A percentile compares a stretch with the other conserved stretches of the same genome.
Conservation (phyloP, 306 rosid genomes). For the Quercus cerris region DNA sequence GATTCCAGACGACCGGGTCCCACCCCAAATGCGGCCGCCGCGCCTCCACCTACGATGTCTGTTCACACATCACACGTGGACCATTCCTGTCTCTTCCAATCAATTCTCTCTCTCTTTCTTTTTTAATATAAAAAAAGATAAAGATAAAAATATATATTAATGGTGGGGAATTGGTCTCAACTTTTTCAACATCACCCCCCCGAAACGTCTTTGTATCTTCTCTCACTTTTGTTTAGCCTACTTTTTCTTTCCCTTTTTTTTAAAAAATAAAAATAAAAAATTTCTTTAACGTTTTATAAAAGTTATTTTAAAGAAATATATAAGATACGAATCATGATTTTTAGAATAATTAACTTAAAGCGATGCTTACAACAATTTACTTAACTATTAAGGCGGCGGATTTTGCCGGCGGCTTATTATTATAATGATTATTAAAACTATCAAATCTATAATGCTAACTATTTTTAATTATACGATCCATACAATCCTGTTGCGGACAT, state of each 20-base stretch:
- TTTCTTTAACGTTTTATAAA: not conserved
- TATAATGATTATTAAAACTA: too few species aligned
- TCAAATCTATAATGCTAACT: too few species aligned
- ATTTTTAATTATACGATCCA: too few species aligned
- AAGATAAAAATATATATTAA: not conserved
- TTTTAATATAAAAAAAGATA: not conserved
- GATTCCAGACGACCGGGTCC: conserved; percentile 8
- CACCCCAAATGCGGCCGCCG: conserved; percentile 22
- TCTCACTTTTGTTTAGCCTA: not conserved
- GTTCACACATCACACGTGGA: conserved; percentile 16
- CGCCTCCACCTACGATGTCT: conserved; percentile 2
- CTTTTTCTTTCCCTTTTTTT: not conserved
- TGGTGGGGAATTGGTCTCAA: not conserved
- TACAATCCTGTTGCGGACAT: too few species aligned
- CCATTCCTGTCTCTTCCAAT: not conserved
- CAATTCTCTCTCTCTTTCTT: not conserved
- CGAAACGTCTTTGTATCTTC: not conserved
- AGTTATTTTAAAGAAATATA: not conserved
- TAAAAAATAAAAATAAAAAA: too few species aligned
- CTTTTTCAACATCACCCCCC: not conserved
- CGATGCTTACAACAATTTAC: not conserved
- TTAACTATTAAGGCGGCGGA: too few species aligned
- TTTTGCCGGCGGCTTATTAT: not conserved
- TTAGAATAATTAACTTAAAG: not conserved
- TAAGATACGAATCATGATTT: not conserved